Percentiles rank a stretch among this genome's conserved stretches.
Evolutionary conservation across 768 basidiomycete species (phyloP).

Genomic region (Leccinum ochraceum): DNA sequence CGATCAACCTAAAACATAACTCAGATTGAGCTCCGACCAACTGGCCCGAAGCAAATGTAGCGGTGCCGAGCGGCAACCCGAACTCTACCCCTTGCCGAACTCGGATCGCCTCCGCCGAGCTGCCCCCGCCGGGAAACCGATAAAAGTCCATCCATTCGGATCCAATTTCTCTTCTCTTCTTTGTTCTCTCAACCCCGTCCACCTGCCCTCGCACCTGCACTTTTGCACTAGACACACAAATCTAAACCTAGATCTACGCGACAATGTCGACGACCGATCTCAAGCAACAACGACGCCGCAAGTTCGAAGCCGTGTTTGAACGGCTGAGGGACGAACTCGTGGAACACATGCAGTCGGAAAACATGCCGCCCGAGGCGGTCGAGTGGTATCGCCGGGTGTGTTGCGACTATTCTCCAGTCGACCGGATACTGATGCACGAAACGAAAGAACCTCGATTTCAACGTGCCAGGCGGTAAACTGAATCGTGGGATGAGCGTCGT

Average conservation of each 20-base stretch:
- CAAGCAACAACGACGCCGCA: constrained; percentile 50
- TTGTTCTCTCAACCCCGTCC: neutral
- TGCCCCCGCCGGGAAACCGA: neutral
- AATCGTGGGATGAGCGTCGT: constrained; percentile 97
- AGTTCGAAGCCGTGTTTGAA: constrained; percentile 74
- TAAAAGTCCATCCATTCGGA: neutral
- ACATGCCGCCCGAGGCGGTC: constrained; percentile 82
- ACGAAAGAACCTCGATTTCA: constrained; percentile 87
- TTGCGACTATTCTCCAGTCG: constrained; percentile 25
- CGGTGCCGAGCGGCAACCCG: too few relatives aligned
- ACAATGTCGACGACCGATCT: constrained; percentile 26
- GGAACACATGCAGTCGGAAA: constrained; percentile 60
- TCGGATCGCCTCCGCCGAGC: neutral
- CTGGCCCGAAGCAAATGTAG: too few relatives aligned
- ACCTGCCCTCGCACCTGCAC: neutral
- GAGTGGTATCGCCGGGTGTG: constrained; percentile 72
- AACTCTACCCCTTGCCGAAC: neutral
- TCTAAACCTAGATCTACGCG: neutral
- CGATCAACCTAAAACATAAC: neutral
- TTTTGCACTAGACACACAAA: neutral
- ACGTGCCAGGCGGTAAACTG: constrained; percentile 95
- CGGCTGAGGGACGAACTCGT: constrained; percentile 78
- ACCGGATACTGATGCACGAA: constrained; percentile 75
- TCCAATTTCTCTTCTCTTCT: neutral
- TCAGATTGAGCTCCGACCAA: neutral